Percentiles rank a stretch among this genome's conserved stretches.
Evolutionary conservation across 768 basidiomycete genomes (phyloP).

Genomic region (Candolleomyces aberdarensis): DNA sequence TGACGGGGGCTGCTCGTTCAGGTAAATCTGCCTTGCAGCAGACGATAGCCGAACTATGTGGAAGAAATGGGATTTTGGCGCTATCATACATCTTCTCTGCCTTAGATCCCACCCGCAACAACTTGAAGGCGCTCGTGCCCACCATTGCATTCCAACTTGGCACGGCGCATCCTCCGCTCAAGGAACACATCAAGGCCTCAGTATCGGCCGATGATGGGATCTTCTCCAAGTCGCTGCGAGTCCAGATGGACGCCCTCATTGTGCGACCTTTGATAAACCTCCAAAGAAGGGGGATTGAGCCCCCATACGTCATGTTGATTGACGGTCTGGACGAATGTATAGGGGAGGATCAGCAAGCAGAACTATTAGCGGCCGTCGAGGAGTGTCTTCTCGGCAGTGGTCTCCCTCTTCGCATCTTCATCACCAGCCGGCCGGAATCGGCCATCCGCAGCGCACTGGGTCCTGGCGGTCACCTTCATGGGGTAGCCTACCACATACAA

Average conservation of each 20-base stretch:
- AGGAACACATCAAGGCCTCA: not conserved
- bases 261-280: not conserved
- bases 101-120: not conserved
- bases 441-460: too few relatives aligned
- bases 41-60: constrained; percentile 5
- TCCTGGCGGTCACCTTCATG: too few relatives aligned
- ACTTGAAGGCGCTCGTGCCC: constrained; percentile 1
- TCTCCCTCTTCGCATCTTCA: too few relatives aligned
- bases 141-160: constrained; percentile 10
- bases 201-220: not conserved
- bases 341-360: too few relatives aligned
- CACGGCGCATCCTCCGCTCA: not conserved
- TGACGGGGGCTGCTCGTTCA: not conserved
- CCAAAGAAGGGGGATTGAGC: too few relatives aligned
- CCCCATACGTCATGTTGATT: not conserved
- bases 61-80: not conserved
- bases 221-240: not conserved
- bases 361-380: too few relatives aligned
- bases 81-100: constrained; percentile 9
- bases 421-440: too few relatives aligned
- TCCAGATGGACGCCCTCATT: constrained; percentile 8
- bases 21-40: constrained; percentile 2
- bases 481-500: too few relatives aligned
- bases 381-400: too few relatives aligned
- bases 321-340: not conserved